Evolutionary conservation across 208 protist genomes (phyloP).

Genomic region (Tritrichomonas foetus): DNA sequence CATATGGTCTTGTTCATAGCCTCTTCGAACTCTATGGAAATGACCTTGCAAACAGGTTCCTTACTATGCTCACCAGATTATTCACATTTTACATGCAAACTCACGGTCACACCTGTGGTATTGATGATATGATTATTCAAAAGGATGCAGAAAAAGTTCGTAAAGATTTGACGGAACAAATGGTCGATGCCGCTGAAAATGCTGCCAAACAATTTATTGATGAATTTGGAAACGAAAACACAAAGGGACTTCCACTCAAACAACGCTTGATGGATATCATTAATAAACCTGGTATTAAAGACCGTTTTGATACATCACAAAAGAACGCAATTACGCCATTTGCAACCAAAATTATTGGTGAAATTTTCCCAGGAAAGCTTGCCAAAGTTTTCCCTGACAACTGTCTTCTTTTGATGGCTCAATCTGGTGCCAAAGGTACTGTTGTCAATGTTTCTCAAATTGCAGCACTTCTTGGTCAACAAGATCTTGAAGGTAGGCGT

Average conservation of each 20-base stretch:
- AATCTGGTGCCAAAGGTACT: slow-evolving; percentile 65
- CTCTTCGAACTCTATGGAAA: slow-evolving; percentile 92
- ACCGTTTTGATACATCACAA: not conserved
- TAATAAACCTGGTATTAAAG: not conserved
- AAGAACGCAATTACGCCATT: slow-evolving; percentile 59
- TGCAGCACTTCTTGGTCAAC: slow-evolving; percentile 63
- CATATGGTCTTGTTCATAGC: slow-evolving; percentile 51
- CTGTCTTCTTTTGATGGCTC: slow-evolving; percentile 89
- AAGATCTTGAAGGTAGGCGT: slow-evolving; percentile 64
- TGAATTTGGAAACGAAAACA: not conserved
- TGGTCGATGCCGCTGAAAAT: not conserved
- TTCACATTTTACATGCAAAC: slow-evolving; percentile 84
- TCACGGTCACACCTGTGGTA: slow-evolving; percentile 91
- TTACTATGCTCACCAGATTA: slow-evolving; percentile 83
- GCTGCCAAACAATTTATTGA: not conserved
- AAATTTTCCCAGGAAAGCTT: slow-evolving; percentile 66
- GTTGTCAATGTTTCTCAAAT: slow-evolving; percentile 67
- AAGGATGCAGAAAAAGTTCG: slow-evolving; percentile 34
- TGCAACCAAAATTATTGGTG: slow-evolving; percentile 66
- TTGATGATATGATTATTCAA: slow-evolving; percentile 89
- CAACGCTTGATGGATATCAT: not conserved
- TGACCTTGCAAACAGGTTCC: slow-evolving; percentile 73
- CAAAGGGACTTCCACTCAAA: not conserved
- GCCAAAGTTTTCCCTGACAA: slow-evolving; percentile 87
- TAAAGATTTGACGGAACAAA: not conserved